Percentiles rank a stretch among this genome's conserved stretches.
Conservation (phyloP, 306 rosid species). For the Mucuna pruriens region DNA sequence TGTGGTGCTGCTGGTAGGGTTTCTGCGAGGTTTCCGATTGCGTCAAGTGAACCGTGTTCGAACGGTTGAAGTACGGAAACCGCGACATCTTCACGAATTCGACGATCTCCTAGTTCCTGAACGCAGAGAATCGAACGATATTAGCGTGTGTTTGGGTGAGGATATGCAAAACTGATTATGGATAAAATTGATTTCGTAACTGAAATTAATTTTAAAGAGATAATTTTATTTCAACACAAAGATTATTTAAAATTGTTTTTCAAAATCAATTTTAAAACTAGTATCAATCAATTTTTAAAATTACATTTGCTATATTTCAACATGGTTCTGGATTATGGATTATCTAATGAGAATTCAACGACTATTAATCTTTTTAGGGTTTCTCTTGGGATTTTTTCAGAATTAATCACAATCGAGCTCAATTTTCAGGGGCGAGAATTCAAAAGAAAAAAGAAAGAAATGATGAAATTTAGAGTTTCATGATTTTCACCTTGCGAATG, state of each 20-base stretch:
- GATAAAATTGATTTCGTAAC: no score
- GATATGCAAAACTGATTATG: no score
- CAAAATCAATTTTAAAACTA: no score
- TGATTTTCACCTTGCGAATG: slow-evolving; percentile 18
- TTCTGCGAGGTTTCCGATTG: slow-evolving; percentile 50
- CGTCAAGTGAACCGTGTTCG: slow-evolving; percentile 53
- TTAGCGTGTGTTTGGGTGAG: neutral
- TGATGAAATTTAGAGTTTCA: neutral
- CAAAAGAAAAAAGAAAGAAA: neutral
- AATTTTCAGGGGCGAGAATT: neutral
- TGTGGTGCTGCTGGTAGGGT: slow-evolving; percentile 20
- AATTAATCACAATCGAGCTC: neutral
- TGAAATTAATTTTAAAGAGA: no score
- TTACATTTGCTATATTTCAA: neutral
- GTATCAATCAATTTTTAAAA: no score
- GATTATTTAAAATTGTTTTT: no score
- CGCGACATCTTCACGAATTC: slow-evolving; percentile 54
- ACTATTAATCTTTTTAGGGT: neutral
- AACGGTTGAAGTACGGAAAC: slow-evolving; percentile 75
- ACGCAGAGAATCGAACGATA: neutral
- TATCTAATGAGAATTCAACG: neutral
- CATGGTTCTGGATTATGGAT: neutral
- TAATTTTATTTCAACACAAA: no score
- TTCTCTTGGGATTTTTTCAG: neutral
- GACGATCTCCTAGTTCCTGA: slow-evolving; percentile 50